These are phyloP conservation scores for Leishmania tarentolae DNA, from an alignment of 208 protist species.

Conservation along the genomic window DNA sequence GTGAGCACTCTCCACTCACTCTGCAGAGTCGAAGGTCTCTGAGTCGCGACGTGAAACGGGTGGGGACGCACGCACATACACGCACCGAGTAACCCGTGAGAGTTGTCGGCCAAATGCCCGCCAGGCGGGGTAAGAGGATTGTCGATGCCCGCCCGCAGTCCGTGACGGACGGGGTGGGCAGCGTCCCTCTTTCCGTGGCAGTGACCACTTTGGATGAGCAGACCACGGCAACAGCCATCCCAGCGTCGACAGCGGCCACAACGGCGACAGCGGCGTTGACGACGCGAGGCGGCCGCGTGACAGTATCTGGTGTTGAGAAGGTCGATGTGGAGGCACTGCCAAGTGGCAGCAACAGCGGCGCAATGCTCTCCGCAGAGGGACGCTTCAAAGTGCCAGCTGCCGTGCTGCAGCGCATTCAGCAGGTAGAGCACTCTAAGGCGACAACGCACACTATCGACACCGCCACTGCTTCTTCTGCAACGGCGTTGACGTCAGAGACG, in stretches of 20 bases:
- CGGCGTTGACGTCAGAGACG: background rate
- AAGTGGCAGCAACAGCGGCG: background rate
- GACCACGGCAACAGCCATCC: background rate
- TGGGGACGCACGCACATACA: background rate
- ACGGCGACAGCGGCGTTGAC: background rate
- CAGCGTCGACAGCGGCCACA: background rate
- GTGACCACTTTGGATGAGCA: background rate
- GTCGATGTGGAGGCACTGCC: background rate
- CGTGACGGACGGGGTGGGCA: constrained; percentile 19
- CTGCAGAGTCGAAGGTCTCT: background rate
- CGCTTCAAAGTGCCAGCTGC: constrained; percentile 36
- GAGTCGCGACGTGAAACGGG: background rate
- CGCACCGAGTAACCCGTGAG: background rate
- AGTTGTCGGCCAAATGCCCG: constrained; percentile 19
- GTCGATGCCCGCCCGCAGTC: constrained; percentile 25
- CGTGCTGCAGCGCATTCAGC: constrained; percentile 40
- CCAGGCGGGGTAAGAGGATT: constrained; percentile 27
- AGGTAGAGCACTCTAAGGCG: constrained; percentile 3
- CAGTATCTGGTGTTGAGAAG: constrained; percentile 17
- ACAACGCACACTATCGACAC: background rate
- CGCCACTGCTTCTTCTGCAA: background rate
- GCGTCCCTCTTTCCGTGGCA: constrained; percentile 11
- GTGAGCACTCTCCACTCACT: no score
- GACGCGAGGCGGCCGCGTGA: constrained; percentile 11
- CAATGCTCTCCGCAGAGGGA: background rate